A percentile compares a stretch with the other conserved stretches of the same genome.
phyloP scores from a whole-genome alignment of 2,329 filamentous ascomycete genomes.

The Canariomyces notabilis region DNA sequence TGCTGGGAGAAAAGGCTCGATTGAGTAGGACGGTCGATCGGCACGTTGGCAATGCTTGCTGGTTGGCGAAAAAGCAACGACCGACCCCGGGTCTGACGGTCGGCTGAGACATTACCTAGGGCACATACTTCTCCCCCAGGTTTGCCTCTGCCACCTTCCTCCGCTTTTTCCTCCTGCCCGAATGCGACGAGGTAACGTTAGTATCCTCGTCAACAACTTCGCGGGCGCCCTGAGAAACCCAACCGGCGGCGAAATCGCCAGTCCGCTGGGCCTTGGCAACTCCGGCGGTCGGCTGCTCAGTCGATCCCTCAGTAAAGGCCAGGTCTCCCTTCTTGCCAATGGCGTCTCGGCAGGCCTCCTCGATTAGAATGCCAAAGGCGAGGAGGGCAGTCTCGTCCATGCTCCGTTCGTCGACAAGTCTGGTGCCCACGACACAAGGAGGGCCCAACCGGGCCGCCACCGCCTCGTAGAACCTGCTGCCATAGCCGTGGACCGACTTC shows the following conservation, averaged over 20 bases:
- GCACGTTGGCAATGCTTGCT: background rate
- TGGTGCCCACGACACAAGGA: conserved; percentile 19
- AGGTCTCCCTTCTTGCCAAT: conserved; percentile 64
- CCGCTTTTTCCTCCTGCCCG: conserved; percentile 3
- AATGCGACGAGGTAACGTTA: background rate
- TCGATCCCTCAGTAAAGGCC: conserved; percentile 60
- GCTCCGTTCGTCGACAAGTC: conserved; percentile 48
- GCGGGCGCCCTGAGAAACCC: background rate
- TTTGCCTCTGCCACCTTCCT: conserved; percentile 8
- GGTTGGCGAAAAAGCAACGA: background rate
- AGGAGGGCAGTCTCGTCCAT: conserved; percentile 76
- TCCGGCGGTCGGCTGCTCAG: conserved; percentile 23
- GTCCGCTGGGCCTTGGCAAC: background rate
- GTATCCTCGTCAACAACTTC: conserved; percentile 2
- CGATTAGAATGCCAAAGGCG: conserved; percentile 68
- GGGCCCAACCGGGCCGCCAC: conserved; percentile 23
- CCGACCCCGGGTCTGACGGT: background rate
- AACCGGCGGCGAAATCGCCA: background rate
- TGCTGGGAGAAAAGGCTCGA: background rate
- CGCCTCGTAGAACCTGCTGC: conserved; percentile 59
- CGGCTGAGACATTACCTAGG: background rate
- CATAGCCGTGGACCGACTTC: conserved; percentile 63
- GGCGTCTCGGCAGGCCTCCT: conserved; percentile 59
- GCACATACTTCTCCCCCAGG: background rate
- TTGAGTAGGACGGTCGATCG: background rate